phyloP scores from a whole-genome alignment of 2,329 filamentous ascomycete genomes.

The Albophoma yamanashiensis region DNA sequence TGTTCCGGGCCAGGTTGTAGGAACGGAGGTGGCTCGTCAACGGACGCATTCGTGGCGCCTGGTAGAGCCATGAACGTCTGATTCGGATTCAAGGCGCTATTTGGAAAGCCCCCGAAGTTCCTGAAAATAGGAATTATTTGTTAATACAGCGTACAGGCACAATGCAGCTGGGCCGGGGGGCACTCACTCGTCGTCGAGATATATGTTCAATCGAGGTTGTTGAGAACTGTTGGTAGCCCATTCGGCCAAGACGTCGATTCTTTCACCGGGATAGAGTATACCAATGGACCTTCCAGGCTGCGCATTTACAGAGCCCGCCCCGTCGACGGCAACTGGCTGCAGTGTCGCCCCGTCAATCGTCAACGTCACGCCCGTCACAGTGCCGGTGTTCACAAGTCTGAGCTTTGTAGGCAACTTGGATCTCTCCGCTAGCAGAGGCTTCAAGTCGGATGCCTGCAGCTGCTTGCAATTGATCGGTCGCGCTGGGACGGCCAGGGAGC shows the following conservation, averaged over 20 bases:
- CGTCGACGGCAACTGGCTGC: slow-evolving; percentile 11
- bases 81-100: slow-evolving; percentile 9
- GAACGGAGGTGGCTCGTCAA: not conserved
- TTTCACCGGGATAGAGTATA: slow-evolving; percentile 14
- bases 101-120: slow-evolving; percentile 11
- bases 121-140: not conserved
- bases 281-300: slow-evolving; percentile 8
- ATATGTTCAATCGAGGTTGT: slow-evolving; percentile 10
- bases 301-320: slow-evolving; percentile 7
- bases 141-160: not conserved
- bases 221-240: slow-evolving; percentile 5
- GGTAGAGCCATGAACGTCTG: slow-evolving; percentile 8
- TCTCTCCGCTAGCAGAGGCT: slow-evolving; percentile 7
- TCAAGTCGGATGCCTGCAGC: slow-evolving; percentile 1
- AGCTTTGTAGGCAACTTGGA: slow-evolving; percentile 5
- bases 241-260: slow-evolving; percentile 9
- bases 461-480: slow-evolving; percentile 11
- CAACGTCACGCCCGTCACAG: slow-evolving; percentile 10
- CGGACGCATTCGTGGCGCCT: not conserved
- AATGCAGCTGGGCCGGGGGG: not conserved
- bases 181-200: slow-evolving; percentile 13
- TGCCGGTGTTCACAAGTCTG: slow-evolving; percentile 13
- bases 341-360: slow-evolving; percentile 10
- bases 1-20: slow-evolving; percentile 1
- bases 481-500: slow-evolving; percentile 16